These are phyloP conservation scores for Rhynchosporium graminicola DNA, from an alignment of 2,329 filamentous ascomycete species.

Conservation along the genomic window DNA sequence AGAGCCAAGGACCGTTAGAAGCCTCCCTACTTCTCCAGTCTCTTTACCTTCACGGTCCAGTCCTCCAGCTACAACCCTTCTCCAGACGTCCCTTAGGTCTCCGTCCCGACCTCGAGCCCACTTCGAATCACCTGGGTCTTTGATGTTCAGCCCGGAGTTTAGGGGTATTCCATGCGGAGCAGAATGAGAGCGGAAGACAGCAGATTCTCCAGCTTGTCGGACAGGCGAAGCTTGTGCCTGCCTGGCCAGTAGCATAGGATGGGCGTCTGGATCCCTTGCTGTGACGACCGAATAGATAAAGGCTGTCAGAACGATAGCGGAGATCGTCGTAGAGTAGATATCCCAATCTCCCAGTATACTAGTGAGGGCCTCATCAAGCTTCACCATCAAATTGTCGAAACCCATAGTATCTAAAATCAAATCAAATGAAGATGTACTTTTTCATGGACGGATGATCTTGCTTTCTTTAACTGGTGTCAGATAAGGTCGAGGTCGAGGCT, in stretches of 20 bases:
- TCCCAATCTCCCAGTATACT: slow-evolving; percentile 79
- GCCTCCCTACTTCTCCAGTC: slow-evolving; percentile 63
- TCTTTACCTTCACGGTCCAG: slow-evolving; percentile 62
- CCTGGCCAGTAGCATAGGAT: slow-evolving; percentile 85
- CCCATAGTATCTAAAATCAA: slow-evolving; percentile 32
- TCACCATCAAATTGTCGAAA: slow-evolving; percentile 57
- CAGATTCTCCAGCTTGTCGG: slow-evolving; percentile 80
- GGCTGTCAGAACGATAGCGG: slow-evolving; percentile 64
- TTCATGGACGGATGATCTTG: neutral
- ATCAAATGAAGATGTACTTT: neutral
- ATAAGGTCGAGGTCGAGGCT: slow-evolving; percentile 20
- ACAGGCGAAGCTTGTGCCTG: slow-evolving; percentile 79
- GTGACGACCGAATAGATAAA: slow-evolving; percentile 71
- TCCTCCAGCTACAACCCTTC: slow-evolving; percentile 65
- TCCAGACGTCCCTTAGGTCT: slow-evolving; percentile 90
- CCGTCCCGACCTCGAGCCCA: slow-evolving; percentile 84
- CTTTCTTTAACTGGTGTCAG: neutral
- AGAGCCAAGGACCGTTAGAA: slow-evolving; percentile 78
- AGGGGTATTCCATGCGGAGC: slow-evolving; percentile 84
- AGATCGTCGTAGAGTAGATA: slow-evolving; percentile 72
- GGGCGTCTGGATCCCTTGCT: slow-evolving; percentile 80
- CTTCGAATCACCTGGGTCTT: slow-evolving; percentile 75
- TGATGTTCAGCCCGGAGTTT: slow-evolving; percentile 76
- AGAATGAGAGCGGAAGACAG: slow-evolving; percentile 80
- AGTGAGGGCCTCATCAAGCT: slow-evolving; percentile 71